These are phyloP conservation scores for Penicillium egyptiacum DNA, from an alignment of 495 filamentous ascomycete genomes.

Conservation along the genomic window DNA sequence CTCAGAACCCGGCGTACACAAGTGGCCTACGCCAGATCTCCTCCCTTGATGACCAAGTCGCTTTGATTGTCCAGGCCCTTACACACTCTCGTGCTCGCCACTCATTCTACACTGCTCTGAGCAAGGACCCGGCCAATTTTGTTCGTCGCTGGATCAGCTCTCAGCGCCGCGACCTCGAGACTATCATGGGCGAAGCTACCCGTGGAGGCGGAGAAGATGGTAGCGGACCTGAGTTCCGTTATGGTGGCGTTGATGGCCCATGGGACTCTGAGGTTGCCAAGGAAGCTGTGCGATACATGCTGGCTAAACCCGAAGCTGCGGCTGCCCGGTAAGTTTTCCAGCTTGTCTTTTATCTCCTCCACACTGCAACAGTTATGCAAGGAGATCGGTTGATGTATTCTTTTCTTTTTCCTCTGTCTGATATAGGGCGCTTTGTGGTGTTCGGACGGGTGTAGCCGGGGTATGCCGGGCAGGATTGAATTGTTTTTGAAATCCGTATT, in stretches of 20 bases:
- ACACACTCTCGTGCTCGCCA: conserved; percentile 80
- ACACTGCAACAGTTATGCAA: not conserved
- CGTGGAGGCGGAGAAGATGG: conserved; percentile 65
- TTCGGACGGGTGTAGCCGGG: conserved; percentile 34
- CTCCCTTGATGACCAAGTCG: conserved; percentile 77
- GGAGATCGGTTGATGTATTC: conserved; percentile 12
- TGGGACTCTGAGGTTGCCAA: conserved; percentile 53
- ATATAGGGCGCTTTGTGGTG: conserved; percentile 40
- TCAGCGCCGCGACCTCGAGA: conserved; percentile 87
- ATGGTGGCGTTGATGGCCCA: conserved; percentile 54
- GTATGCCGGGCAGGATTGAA: conserved; percentile 24
- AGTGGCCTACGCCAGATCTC: conserved; percentile 68
- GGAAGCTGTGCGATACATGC: conserved; percentile 51
- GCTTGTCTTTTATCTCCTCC: not conserved
- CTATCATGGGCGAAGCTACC: conserved; percentile 78
- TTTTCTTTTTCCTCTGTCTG: conserved; percentile 18
- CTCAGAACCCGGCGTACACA: conserved; percentile 48
- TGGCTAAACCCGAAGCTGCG: conserved; percentile 46
- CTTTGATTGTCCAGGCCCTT: conserved; percentile 73
- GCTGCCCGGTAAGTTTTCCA: conserved; percentile 25
- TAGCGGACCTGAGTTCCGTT: conserved; percentile 57
- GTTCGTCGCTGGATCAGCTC: conserved; percentile 79
- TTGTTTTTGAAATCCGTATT: conserved; percentile 22
- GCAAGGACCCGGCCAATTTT: conserved; percentile 78
- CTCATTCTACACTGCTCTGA: conserved; percentile 72